These are phyloP conservation scores for Coniochaeta prunicola DNA, from an alignment of 2,329 filamentous ascomycete species.

Conservation along the genomic window DNA sequence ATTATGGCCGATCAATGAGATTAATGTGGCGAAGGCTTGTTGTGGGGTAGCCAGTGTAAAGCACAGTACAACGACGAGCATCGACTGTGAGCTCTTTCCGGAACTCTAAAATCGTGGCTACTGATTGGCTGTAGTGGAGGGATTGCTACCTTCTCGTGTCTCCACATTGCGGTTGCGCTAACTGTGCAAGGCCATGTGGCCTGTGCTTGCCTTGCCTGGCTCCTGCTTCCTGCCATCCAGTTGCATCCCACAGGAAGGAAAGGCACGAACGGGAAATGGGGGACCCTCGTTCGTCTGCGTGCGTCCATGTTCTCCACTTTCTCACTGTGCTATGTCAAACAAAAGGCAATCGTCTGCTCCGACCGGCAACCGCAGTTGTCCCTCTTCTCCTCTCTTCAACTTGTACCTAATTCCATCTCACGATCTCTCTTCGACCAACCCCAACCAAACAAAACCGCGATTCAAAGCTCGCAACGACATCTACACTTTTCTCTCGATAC, in stretches of 20 bases:
- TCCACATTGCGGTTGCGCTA: not conserved
- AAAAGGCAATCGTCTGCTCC: constrained; percentile 4
- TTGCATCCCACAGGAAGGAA: not conserved
- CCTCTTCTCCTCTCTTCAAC: not conserved
- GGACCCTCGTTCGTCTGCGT: not conserved
- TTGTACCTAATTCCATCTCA: not conserved
- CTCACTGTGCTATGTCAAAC: not conserved
- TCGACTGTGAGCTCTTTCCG: not conserved
- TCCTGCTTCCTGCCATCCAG: not conserved
- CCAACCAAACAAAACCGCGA: not conserved
- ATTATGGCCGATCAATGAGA: constrained; percentile 2
- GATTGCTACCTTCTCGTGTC: not conserved
- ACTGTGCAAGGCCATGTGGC: constrained; percentile 1
- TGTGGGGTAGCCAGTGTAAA: not conserved
- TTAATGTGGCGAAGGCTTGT: constrained; percentile 5
- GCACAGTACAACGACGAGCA: not conserved
- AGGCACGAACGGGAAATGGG: not conserved
- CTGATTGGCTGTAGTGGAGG: not conserved
- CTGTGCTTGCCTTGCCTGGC: not conserved
- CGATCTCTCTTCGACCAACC: not conserved
- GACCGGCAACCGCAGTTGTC: not conserved
- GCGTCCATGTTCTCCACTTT: not conserved
- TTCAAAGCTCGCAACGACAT: not conserved
- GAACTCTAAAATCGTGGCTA: not conserved
- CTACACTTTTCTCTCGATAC: not conserved